Evolutionary conservation across 805 yeast genomes (phyloP).

Genomic region (Kluyveromyces lactis): DNA sequence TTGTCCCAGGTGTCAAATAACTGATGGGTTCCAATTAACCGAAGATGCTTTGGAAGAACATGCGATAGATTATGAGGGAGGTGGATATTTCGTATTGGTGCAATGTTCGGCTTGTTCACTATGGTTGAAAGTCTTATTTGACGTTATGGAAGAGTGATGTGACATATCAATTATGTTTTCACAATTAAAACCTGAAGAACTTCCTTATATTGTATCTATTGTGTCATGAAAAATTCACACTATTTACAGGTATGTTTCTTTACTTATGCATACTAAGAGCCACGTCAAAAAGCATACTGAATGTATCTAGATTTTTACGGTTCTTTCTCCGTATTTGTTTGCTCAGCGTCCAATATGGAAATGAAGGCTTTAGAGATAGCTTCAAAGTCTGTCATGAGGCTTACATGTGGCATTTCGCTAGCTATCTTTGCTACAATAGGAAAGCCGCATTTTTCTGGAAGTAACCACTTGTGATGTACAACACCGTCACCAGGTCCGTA

Average conservation of each 20-base stretch:
- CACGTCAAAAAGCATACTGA: too few species aligned
- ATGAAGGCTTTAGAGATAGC: constrained; percentile 65
- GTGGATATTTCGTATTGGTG: constrained; percentile 57
- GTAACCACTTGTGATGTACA: constrained; percentile 69
- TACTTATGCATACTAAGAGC: too few species aligned
- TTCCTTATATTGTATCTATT: too few species aligned
- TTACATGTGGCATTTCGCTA: constrained; percentile 68
- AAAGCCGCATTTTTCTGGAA: constrained; percentile 73
- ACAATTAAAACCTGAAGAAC: too few species aligned
- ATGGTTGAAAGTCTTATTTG: constrained; percentile 71
- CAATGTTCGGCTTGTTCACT: constrained; percentile 81
- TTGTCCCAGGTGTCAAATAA: constrained; percentile 60
- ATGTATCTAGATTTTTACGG: background rate
- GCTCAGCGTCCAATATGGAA: constrained; percentile 54
- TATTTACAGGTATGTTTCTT: too few species aligned
- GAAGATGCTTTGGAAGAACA: constrained; percentile 54
- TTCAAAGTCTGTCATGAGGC: constrained; percentile 63
- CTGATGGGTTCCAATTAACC: constrained; percentile 45
- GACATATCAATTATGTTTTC: too few species aligned
- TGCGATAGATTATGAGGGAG: constrained; percentile 37
- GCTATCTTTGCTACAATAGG: constrained; percentile 61
- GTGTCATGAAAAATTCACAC: constrained; percentile 23
- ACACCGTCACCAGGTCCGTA: constrained; percentile 96
- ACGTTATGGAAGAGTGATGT: constrained; percentile 28
- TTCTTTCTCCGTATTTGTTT: background rate